phyloP scores from a whole-genome alignment of 1,284 basidiomycete species.

The Ustilago trichophora region DNA sequence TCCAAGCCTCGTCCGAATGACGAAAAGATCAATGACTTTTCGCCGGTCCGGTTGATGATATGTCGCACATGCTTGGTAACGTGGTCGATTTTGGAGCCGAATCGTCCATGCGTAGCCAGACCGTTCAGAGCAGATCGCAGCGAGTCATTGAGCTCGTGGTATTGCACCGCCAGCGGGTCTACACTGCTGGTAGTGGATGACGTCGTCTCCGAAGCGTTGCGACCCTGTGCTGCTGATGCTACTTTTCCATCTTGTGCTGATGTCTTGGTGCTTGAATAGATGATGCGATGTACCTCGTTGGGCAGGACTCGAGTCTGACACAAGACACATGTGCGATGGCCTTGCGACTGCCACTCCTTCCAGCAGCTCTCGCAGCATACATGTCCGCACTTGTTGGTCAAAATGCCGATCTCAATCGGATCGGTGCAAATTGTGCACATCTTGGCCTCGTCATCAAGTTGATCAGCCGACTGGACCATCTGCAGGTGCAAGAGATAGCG shows the following conservation, averaged over 20 bases:
- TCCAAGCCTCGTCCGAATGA: slow-evolving; percentile 61
- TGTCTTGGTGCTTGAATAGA: slow-evolving; percentile 31
- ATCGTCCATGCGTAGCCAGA: slow-evolving; percentile 41
- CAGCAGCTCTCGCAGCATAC: slow-evolving; percentile 60
- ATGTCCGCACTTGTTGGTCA: slow-evolving; percentile 60
- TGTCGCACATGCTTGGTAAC: slow-evolving; percentile 54
- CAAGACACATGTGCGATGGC: slow-evolving; percentile 54
- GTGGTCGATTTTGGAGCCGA: slow-evolving; percentile 62
- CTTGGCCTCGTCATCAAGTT: slow-evolving; percentile 43
- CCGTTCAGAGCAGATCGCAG: slow-evolving; percentile 29
- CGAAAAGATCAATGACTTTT: slow-evolving; percentile 62
- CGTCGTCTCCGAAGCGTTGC: not conserved
- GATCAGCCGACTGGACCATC: slow-evolving; percentile 43
- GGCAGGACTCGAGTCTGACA: slow-evolving; percentile 55
- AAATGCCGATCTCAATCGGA: slow-evolving; percentile 52
- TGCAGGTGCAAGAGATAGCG: slow-evolving; percentile 58
- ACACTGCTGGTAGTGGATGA: not conserved
- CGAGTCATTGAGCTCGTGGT: slow-evolving; percentile 35
- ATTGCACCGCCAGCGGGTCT: slow-evolving; percentile 15
- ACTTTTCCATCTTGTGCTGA: slow-evolving; percentile 7
- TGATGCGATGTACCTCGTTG: slow-evolving; percentile 56
- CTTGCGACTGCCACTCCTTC: slow-evolving; percentile 55
- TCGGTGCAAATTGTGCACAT: slow-evolving; percentile 62
- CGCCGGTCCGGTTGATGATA: slow-evolving; percentile 36
- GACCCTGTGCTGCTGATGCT: not conserved